Evolutionary conservation across 495 filamentous ascomycete genomes (phyloP), one percentile per base, ranked within the genome.

Genomic region (Filosporella fistucella): DNA sequence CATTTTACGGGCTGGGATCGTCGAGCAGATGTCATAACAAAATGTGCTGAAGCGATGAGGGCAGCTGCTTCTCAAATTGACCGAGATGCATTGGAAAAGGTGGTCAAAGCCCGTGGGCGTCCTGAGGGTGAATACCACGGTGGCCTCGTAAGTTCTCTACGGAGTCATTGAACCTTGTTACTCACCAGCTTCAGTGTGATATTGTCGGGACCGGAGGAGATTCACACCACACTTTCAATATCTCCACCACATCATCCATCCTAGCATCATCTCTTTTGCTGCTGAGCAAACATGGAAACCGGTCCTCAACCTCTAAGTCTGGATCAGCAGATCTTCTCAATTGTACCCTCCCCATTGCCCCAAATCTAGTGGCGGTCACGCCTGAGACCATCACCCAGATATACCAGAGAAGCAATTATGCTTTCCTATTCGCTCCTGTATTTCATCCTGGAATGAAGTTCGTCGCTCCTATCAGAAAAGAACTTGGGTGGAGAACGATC

Each of bases 201-300:
- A 96, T 99, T 58, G 94, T 97, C 36, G 94, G 94, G 58, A 99
- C 94, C 12, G 94, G 94, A 41, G 94, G 94, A 60, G 93, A 97
- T 69, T 84, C 85, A 25, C 89, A 96, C 71, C 86, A 89, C 63
- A 99, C 94, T 16, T 97, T 95, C 80, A 99, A 99, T 64, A 88
- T 99, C 63, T 89, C 83, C 54, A 97, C 93, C 3, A 95, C 91
- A 6, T 78, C 94, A 3, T 95, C 90, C 4, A 95, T 99, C 58
- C 74, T 99, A 35, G 90, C 86, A 47, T 91, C 90, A 4, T 80
- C 86, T 13, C 67, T 89, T 11, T 76, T 96, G 14, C 69, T 93
- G 35, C 74, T 95, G 42, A 86, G 85, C 45, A 98, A 99, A 66
- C 93, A 99, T 69, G 94, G 94, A 47, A 97, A 97, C 70, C 81